A percentile compares a stretch with the other conserved stretches of the same genome.
Conservation (phyloP, 1,284 basidiomycete species). For the Wallemia mellicola region DNA sequence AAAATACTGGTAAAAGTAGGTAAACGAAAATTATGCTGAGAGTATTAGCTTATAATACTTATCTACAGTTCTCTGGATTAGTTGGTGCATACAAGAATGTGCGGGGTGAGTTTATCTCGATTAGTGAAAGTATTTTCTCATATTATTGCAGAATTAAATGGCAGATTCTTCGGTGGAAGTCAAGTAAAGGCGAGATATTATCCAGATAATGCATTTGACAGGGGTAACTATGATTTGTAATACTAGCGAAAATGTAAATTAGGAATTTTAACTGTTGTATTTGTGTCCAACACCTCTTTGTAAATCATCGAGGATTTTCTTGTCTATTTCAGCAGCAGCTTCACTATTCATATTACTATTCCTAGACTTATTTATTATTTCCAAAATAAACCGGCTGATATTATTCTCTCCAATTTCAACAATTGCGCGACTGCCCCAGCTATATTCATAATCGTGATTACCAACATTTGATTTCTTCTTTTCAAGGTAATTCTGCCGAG, state of each 20-base stretch:
- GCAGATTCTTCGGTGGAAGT: slow-evolving; percentile 5
- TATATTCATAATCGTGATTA: background rate
- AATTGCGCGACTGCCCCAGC: background rate
- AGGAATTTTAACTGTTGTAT: background rate
- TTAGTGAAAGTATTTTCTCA: no score
- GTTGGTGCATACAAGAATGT: slow-evolving; percentile 6
- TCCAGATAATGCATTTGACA: background rate
- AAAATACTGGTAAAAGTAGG: background rate
- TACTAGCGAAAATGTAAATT: background rate
- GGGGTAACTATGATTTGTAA: background rate
- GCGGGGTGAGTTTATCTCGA: no score
- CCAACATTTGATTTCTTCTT: background rate
- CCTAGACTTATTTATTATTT: background rate
- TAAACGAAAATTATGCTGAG: background rate
- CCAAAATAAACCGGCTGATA: background rate
- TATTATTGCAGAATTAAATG: slow-evolving; percentile 5
- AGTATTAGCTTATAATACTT: no score
- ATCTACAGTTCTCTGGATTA: slow-evolving; percentile 5
- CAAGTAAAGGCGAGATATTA: slow-evolving; percentile 5
- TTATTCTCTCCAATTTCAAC: background rate
- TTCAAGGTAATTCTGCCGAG: background rate
- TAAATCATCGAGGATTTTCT: background rate
- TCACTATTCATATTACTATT: background rate
- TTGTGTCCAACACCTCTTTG: background rate
- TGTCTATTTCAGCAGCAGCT: background rate